Base-by-base conservation (phyloP, 352 stramenopile genomes). In the Phytophthora meadii region DNA sequence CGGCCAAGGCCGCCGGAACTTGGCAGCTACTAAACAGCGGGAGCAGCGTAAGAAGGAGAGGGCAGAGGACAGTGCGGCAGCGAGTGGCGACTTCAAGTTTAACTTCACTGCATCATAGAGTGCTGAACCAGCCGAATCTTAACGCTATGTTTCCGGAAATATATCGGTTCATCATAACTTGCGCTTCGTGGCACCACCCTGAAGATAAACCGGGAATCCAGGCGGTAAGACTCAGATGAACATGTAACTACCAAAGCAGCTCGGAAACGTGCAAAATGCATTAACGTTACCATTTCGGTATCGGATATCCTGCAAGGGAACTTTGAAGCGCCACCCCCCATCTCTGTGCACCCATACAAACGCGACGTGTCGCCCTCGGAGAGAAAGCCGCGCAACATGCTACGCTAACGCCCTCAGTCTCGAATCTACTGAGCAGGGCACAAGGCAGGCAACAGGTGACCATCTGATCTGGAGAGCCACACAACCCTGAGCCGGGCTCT, bases 1-100 rank as follows among this genome's bases (percentile, higher is more conserved):
- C 48, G 83, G 83, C 17, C 73, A 77, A 9, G 83, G 83, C 10
- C 71, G 79, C 5, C 81, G 81, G 37, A 90, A 92, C 40, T 50
- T 87, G 40, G 59, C 69, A 2, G 83, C 83, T 0, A 83, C 70
- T 7, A 72, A 77, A 10, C 83, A 87, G 44, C 79, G 79, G 11
- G 69, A 83, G 40, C 72, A 75, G 41, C 77, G 79, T 4, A 70
- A 68, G 39, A 70, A 75, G 55, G 17, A 39, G 1, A 15, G 7
- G n/a, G 44, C 11, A 14, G 42, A 55, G n/a, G 57, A 37, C 5
- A 15, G 37, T 24, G 24, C 41, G 5, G 40, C 39, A 40, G n/a
- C 40, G 4, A 70, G 25, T 27, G 56, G 11, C 41, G 55, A 57
- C 30, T 77, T 81, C 50, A 65, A 61, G 46, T 81, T 81, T 64